phyloP scores from a whole-genome alignment of 192 early-diverging fungal species.

The Obelidium mucronatum region DNA sequence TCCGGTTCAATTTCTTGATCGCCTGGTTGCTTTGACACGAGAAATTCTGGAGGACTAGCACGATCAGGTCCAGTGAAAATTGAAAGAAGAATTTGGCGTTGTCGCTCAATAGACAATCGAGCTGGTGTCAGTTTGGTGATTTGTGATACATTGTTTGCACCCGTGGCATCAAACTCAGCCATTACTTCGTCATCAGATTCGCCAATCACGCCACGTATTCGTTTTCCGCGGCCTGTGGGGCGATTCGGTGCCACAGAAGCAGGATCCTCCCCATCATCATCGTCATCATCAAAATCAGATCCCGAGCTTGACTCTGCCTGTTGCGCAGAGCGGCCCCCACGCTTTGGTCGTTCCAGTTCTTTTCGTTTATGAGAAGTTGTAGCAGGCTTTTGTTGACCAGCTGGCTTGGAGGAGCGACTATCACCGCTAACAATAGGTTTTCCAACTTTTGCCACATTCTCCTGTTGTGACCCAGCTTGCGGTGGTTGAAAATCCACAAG shows the following conservation, averaged over 20 bases:
- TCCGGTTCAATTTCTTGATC: conserved; percentile 67
- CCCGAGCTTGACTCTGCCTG: conserved; percentile 31
- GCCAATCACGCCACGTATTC: background rate
- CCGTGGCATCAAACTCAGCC: background rate
- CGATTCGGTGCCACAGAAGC: background rate
- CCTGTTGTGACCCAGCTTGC: background rate
- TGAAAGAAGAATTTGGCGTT: conserved; percentile 82
- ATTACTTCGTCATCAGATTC: conserved; percentile 17
- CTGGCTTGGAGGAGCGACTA: background rate
- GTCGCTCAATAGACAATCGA: conserved; percentile 50
- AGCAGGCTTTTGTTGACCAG: background rate
- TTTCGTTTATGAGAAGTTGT: conserved; percentile 5
- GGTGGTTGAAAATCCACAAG: conserved; percentile 82
- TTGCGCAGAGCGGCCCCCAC: conserved; percentile 12
- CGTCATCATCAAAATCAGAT: conserved; percentile 18
- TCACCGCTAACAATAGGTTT: too few species aligned
- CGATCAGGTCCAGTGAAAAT: conserved; percentile 80
- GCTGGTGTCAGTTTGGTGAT: background rate
- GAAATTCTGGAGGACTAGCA: conserved; percentile 66
- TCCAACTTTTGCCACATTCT: background rate
- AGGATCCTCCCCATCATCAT: conserved; percentile 4
- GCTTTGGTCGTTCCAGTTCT: conserved; percentile 17
- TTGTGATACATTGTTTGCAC: background rate
- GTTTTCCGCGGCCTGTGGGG: background rate
- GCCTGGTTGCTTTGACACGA: conserved; percentile 12